These are phyloP conservation scores for Zopfia rhizophila DNA, from an alignment of 2,329 filamentous ascomycete genomes.

Conservation along the genomic window DNA sequence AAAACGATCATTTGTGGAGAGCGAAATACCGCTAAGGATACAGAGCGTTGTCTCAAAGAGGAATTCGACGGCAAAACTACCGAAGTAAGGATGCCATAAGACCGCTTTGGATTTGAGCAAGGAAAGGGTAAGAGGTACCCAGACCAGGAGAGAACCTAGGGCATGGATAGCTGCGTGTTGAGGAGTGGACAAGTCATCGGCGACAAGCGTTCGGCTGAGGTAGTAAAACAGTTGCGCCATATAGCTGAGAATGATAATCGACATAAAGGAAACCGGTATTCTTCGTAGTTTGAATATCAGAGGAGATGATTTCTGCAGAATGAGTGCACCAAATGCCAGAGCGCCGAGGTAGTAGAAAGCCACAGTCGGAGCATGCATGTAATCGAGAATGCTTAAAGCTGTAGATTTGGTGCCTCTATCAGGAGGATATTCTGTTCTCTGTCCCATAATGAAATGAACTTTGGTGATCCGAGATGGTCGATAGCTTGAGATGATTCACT, in stretches of 20 bases:
- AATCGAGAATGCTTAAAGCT: constrained; percentile 42
- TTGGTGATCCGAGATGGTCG: too few relatives aligned
- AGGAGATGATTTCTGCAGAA: constrained; percentile 42
- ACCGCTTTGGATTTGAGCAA: constrained; percentile 35
- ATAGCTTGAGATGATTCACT: too few relatives aligned
- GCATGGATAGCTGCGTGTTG: constrained; percentile 46
- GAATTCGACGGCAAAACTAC: constrained; percentile 44
- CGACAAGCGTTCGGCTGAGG: constrained; percentile 39
- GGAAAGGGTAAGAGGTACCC: constrained; percentile 38
- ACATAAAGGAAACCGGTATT: constrained; percentile 26
- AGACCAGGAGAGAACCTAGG: constrained; percentile 47
- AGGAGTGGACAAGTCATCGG: constrained; percentile 40
- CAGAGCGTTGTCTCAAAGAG: constrained; percentile 43
- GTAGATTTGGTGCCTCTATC: constrained; percentile 30
- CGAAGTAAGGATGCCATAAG: constrained; percentile 48
- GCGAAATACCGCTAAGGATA: constrained; percentile 32
- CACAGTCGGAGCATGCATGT: constrained; percentile 45
- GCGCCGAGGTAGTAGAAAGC: constrained; percentile 44
- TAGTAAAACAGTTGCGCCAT: constrained; percentile 47
- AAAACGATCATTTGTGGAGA: constrained; percentile 26
- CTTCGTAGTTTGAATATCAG: constrained; percentile 35
- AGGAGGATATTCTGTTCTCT: too few relatives aligned
- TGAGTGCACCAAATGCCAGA: constrained; percentile 36
- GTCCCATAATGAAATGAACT: too few relatives aligned
- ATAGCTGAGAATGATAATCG: constrained; percentile 34